Conservation (phyloP, 345 rosid genomes). For the Euphorbia pulcherrima region DNA sequence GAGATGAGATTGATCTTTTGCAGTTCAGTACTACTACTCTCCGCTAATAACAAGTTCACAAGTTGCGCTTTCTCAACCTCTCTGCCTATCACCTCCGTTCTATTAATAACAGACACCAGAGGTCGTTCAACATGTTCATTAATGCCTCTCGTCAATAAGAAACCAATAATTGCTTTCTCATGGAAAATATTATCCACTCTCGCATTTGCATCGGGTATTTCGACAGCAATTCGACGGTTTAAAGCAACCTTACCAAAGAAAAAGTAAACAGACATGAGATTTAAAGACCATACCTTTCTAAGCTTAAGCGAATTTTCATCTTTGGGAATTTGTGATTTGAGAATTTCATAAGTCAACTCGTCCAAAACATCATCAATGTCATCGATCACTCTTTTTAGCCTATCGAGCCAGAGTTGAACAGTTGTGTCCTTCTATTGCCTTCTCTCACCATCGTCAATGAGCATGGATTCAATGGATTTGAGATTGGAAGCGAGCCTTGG, state of each 20-base stretch:
- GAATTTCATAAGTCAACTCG: too few species aligned
- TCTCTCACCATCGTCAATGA: too few species aligned
- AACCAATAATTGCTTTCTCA: background rate
- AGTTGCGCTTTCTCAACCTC: background rate
- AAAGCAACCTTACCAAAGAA: background rate
- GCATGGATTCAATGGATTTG: too few species aligned
- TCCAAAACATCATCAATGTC: too few species aligned
- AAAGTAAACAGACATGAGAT: background rate
- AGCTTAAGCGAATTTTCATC: too few species aligned
- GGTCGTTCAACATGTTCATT: background rate
- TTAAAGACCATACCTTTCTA: slow-evolving; percentile 6
- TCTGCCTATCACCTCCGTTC: background rate
- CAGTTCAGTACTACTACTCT: background rate
- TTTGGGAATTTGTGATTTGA: too few species aligned
- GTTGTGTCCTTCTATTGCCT: too few species aligned
- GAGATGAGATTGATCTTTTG: background rate
- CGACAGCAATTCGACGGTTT: background rate
- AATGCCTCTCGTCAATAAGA: accelerated
- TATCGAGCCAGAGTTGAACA: too few species aligned
- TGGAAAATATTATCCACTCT: background rate
- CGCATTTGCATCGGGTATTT: background rate
- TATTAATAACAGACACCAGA: background rate
- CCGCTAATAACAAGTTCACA: background rate
- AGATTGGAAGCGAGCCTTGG: too few species aligned
- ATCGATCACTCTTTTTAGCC: too few species aligned